These are phyloP conservation scores for Diaporthe destruens DNA, from an alignment of 2,329 filamentous ascomycete species.

Conservation along the genomic window DNA sequence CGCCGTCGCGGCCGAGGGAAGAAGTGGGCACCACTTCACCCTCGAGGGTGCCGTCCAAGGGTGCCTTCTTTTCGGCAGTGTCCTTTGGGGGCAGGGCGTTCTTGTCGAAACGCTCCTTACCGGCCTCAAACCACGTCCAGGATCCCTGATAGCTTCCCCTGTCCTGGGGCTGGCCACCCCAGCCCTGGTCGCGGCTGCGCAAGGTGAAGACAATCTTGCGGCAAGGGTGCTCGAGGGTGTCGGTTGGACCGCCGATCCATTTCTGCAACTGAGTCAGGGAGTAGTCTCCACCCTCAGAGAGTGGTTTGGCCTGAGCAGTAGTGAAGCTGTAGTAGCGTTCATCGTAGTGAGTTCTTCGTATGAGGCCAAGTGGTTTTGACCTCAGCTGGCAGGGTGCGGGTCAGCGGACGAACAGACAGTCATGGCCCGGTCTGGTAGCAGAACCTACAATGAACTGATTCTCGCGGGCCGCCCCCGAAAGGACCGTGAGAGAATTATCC, in stretches of 20 bases:
- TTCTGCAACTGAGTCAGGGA: slow-evolving; percentile 50
- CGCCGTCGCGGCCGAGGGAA: background rate
- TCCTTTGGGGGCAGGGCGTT: slow-evolving; percentile 26
- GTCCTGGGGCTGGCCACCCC: slow-evolving; percentile 53
- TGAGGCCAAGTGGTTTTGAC: slow-evolving; percentile 56
- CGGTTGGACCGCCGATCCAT: slow-evolving; percentile 56
- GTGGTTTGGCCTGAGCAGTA: slow-evolving; percentile 36
- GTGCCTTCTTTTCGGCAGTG: slow-evolving; percentile 18
- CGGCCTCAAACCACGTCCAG: slow-evolving; percentile 74
- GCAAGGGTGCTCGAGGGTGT: slow-evolving; percentile 61
- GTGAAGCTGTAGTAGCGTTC: slow-evolving; percentile 43
- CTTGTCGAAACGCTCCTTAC: slow-evolving; percentile 66
- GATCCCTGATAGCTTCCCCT: slow-evolving; percentile 60
- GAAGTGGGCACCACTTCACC: slow-evolving; percentile 29
- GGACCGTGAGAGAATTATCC: slow-evolving; percentile 31
- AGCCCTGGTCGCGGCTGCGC: slow-evolving; percentile 70
- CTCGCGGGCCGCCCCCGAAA: slow-evolving; percentile 44
- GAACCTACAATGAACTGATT: slow-evolving; percentile 57
- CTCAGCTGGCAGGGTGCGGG: slow-evolving; percentile 52
- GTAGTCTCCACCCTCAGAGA: slow-evolving; percentile 47
- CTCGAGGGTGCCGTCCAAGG: background rate
- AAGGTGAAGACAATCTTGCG: slow-evolving; percentile 73
- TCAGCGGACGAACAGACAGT: slow-evolving; percentile 18
- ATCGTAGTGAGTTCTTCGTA: slow-evolving; percentile 47
- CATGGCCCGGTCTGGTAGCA: background rate